Percentiles rank a stretch among this genome's conserved stretches.
Evolutionary conservation across 1,284 basidiomycete genomes (phyloP).

Genomic region (Neolentinus lepideus): DNA sequence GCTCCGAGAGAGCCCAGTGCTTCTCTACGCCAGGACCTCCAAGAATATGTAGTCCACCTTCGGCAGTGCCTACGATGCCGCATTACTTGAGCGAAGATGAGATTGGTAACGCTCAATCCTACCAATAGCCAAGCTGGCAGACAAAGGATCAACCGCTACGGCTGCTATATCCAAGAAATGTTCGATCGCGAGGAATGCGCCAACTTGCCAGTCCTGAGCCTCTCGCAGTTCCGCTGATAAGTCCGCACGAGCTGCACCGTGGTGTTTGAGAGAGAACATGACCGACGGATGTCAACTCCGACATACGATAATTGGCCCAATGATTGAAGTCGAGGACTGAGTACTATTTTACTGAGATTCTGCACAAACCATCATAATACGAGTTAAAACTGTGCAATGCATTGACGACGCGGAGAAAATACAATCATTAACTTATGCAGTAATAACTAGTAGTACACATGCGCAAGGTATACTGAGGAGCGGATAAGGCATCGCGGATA

Average conservation of each 20-base stretch:
- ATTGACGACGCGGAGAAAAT: background rate
- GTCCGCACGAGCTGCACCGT: background rate
- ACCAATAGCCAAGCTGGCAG: constrained; percentile 70
- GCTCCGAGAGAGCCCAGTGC: constrained; percentile 43
- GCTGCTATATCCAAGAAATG: constrained; percentile 43
- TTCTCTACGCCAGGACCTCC: constrained; percentile 60
- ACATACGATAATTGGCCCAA: too few species aligned
- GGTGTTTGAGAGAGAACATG: constrained; percentile 1
- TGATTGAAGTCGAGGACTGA: too few species aligned
- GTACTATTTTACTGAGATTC: too few species aligned
- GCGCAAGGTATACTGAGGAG: constrained; percentile 12
- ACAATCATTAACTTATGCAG: constrained; percentile 1
- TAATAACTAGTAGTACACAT: constrained; percentile 14
- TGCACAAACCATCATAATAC: too few species aligned
- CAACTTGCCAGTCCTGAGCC: constrained; percentile 8
- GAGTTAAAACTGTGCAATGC: too few species aligned
- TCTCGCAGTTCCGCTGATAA: background rate
- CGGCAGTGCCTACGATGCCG: constrained; percentile 40
- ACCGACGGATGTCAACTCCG: background rate
- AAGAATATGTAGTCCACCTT: constrained; percentile 54
- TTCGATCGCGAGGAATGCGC: constrained; percentile 24
- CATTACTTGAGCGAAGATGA: background rate
- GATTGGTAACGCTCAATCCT: constrained; percentile 10
- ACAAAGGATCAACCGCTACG: constrained; percentile 65
- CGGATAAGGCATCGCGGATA: constrained; percentile 5